phyloP scores from a whole-genome alignment of 2,329 filamentous ascomycete species.

The Epicoccum nigrum region DNA sequence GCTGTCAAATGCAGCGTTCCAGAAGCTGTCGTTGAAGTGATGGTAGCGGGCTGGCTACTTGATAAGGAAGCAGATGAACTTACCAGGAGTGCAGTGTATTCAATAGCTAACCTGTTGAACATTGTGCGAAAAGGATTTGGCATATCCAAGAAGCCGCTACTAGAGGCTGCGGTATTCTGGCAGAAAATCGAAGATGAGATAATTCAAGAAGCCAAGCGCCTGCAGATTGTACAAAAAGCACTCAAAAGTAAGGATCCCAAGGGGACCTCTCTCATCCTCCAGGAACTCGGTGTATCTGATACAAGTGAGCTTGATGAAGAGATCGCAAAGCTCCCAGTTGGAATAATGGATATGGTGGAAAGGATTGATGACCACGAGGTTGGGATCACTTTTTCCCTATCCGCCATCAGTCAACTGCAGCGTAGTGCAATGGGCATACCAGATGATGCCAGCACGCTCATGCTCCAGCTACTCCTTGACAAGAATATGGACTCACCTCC shows the following conservation, averaged over 20 bases:
- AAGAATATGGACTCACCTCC: conserved; percentile 11
- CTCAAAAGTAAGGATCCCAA: conserved; percentile 35
- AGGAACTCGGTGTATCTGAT: conserved; percentile 32
- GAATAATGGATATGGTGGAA: conserved; percentile 33
- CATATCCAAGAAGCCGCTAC: conserved; percentile 22
- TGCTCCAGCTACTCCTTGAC: conserved; percentile 33
- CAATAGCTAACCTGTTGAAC: conserved; percentile 28
- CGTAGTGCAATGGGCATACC: conserved; percentile 35
- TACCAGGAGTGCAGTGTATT: conserved; percentile 24
- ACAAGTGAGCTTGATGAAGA: conserved; percentile 37
- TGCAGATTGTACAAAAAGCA: conserved; percentile 29
- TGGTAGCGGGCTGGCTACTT: conserved; percentile 35
- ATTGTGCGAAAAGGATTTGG: conserved; percentile 18
- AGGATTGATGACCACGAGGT: conserved; percentile 29
- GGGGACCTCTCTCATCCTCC: conserved; percentile 33
- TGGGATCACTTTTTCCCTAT: conserved; percentile 39
- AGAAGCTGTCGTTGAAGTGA: conserved; percentile 28
- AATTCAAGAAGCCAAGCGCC: conserved; percentile 29
- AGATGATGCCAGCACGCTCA: conserved; percentile 24
- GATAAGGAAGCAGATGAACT: conserved; percentile 15
- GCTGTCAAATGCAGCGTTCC: conserved; percentile 15
- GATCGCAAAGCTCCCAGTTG: conserved; percentile 28
- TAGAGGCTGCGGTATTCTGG: conserved; percentile 30
- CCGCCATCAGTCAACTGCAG: conserved; percentile 29
- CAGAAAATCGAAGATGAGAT: conserved; percentile 27